phyloP scores from a whole-genome alignment of 2,329 filamentous ascomycete genomes.

The Fusarium armeniacum region DNA sequence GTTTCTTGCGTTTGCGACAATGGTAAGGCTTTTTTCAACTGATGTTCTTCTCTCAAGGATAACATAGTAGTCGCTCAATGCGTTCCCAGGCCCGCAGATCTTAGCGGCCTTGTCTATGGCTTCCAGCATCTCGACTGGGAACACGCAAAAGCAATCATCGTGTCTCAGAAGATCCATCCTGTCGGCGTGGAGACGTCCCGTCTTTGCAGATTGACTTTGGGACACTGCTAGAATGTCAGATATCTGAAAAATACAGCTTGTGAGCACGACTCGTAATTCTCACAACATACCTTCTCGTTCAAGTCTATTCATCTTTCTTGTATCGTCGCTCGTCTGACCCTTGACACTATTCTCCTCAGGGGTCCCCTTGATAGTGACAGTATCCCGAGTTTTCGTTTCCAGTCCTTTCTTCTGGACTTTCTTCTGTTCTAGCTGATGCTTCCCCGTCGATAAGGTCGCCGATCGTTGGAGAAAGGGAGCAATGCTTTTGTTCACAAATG shows the following conservation, averaged over 20 bases:
- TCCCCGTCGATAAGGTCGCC: not conserved
- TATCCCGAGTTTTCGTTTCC: not conserved
- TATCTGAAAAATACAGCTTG: no score
- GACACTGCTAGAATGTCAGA: not conserved
- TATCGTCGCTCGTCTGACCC: not conserved
- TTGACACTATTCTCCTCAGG: not conserved
- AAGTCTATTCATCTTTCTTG: no score
- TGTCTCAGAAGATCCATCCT: no score
- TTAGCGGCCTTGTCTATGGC: not conserved
- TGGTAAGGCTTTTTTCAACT: not conserved
- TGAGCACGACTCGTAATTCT: no score
- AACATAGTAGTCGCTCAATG: not conserved
- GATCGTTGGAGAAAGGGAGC: not conserved
- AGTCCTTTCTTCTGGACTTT: not conserved
- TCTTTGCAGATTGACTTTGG: no score
- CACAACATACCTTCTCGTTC: no score
- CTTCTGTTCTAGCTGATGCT: not conserved
- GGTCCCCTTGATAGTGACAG: not conserved
- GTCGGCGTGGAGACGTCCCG: no score
- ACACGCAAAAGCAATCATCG: not conserved
- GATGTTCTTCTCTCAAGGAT: not conserved
- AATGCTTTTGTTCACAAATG: constrained; percentile 12
- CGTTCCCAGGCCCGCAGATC: not conserved
- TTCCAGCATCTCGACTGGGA: not conserved
- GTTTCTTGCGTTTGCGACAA: not conserved